phyloP scores from a whole-genome alignment of 495 filamentous ascomycete genomes.

The Letharia columbiana region DNA sequence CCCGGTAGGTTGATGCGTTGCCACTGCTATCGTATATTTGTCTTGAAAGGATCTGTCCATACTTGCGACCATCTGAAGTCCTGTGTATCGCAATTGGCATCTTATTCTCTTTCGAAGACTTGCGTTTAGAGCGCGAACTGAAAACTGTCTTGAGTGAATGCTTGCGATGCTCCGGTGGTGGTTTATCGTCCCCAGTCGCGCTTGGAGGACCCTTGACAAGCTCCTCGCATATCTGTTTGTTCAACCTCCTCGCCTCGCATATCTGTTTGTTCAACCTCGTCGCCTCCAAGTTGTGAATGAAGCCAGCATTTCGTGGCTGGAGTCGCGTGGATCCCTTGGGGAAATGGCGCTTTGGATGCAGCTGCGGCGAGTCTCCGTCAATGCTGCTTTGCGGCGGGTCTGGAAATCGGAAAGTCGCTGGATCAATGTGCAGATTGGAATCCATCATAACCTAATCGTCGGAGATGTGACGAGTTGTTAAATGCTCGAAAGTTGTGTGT shows the following conservation, averaged over 20 bases:
- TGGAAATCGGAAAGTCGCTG: neutral
- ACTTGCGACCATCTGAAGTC: conserved; percentile 13
- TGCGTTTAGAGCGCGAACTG: conserved; percentile 3
- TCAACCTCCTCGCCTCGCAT: neutral
- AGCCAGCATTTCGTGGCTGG: neutral
- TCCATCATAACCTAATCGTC: neutral
- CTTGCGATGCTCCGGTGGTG: neutral
- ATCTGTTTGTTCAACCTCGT: neutral
- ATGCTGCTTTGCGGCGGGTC: neutral
- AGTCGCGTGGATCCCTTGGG: neutral
- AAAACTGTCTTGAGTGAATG: conserved; percentile 9
- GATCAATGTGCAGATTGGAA: neutral
- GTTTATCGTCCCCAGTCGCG: neutral
- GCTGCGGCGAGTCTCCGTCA: neutral
- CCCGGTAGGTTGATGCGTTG: conserved; percentile 15
- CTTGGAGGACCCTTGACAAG: neutral
- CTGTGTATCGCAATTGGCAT: conserved; percentile 6
- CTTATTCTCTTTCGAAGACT: neutral
- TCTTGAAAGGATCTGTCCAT: conserved; percentile 13
- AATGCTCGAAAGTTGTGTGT: neutral
- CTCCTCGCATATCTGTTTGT: conserved; percentile 2
- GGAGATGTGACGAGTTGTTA: neutral
- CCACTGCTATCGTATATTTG: conserved; percentile 9
- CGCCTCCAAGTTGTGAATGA: neutral
- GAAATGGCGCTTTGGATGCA: neutral